These are phyloP conservation scores for Phragmites australis DNA, from an alignment of 176 grass and related monocot species.

Conservation along the genomic window DNA sequence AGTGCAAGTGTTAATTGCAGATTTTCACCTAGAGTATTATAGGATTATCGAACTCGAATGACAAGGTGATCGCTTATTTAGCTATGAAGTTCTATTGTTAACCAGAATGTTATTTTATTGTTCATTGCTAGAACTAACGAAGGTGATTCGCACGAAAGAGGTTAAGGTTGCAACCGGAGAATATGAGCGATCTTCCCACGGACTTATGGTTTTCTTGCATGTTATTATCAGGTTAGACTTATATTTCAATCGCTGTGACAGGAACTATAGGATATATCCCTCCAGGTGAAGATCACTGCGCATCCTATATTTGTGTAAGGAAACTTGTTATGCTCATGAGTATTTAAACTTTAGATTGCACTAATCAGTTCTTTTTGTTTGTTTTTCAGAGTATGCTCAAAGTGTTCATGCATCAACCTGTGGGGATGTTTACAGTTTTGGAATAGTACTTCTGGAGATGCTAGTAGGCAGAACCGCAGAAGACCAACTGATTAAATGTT, in stretches of 20 bases:
- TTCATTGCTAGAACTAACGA: too few relatives aligned
- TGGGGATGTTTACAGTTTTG: conserved; percentile 21
- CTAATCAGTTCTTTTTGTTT: neutral
- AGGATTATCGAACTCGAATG: too few relatives aligned
- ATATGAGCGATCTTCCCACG: too few relatives aligned
- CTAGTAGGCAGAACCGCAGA: neutral
- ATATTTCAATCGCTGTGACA: neutral
- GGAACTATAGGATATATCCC: conserved; percentile 59
- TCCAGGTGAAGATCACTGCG: conserved; percentile 32
- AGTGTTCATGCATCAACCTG: neutral
- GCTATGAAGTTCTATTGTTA: too few relatives aligned
- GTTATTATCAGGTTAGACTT: too few relatives aligned
- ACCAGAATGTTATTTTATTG: too few relatives aligned
- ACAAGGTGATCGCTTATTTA: too few relatives aligned
- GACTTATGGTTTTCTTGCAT: too few relatives aligned
- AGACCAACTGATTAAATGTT: neutral
- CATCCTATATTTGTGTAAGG: neutral
- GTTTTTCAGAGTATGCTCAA: neutral
- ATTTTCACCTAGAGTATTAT: too few relatives aligned
- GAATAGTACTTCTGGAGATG: conserved; percentile 8
- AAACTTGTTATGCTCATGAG: neutral
- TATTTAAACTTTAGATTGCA: neutral
- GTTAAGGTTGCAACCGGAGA: too few relatives aligned
- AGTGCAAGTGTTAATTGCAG: too few relatives aligned
- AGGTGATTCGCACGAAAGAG: too few relatives aligned